These are phyloP conservation scores for Trichoderma sp. DNA, from an alignment of 2,329 filamentous ascomycete genomes.

Conservation along the genomic window DNA sequence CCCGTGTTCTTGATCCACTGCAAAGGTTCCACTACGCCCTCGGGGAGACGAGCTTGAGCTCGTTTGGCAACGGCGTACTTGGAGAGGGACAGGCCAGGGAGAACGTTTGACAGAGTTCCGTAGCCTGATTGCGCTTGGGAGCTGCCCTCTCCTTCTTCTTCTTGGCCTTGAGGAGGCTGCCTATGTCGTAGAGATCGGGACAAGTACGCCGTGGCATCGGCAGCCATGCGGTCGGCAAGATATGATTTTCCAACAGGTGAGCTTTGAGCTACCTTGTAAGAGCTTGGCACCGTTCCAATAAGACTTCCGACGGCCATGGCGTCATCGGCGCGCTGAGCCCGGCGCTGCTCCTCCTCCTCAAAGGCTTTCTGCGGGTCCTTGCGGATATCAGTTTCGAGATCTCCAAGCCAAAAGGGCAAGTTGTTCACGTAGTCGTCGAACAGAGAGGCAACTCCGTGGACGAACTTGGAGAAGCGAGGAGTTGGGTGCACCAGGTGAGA, in stretches of 20 bases:
- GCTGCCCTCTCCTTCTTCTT: conserved; percentile 39
- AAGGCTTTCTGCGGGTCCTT: conserved; percentile 90
- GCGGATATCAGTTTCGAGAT: conserved; percentile 90
- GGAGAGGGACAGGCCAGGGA: conserved; percentile 80
- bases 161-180: conserved; percentile 30
- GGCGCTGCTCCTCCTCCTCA: conserved; percentile 84
- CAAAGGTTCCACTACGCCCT: conserved; percentile 82
- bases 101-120: conserved; percentile 66
- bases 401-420: conserved; percentile 92
- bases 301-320: conserved; percentile 89
- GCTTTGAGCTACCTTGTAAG: conserved; percentile 61
- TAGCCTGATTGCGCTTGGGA: conserved; percentile 44
- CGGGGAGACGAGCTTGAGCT: conserved; percentile 64
- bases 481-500: conserved; percentile 90
- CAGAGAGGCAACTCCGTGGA: conserved; percentile 85
- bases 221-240: conserved; percentile 56
- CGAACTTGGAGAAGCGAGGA: conserved; percentile 93
- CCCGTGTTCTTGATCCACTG: conserved; percentile 95
- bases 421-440: conserved; percentile 97
- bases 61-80: conserved; percentile 67
- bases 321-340: conserved; percentile 79
- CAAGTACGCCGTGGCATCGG: conserved; percentile 43
- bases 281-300: conserved; percentile 59
- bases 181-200: conserved; percentile 31
- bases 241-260: conserved; percentile 70